Base-by-base conservation (phyloP, 2,329 filamentous ascomycete species). In the Cordyceps cateniannulata region DNA sequence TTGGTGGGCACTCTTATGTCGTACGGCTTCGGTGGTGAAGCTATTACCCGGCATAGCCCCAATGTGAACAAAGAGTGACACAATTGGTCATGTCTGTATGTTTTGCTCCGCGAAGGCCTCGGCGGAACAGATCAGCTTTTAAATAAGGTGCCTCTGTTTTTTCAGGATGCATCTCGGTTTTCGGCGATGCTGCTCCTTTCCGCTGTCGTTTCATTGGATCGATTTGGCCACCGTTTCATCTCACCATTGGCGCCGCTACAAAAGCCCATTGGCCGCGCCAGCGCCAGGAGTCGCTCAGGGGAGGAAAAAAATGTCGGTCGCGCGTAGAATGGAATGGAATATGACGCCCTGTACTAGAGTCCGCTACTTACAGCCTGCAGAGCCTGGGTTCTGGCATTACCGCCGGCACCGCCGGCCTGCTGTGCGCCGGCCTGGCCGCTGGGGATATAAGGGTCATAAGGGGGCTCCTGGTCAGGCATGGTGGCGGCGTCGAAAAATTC, bases 401-500 rank as follows among this genome's bases (percentile, higher is more conserved):
- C 81, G 66, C 71, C 76, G 70, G 67, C 71, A 64, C 70, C 76
- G 73, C 77, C 74, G 48, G 48, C 57, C 22, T 54, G 58, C 67
- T 75, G 73, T 67, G 75, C 74, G 62, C 69, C 70, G 59, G 67
- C 75, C 64, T 82, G 81, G 76, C 85, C 86, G 73, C 84, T 85
- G 72, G 91, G 91, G 75, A 93, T 93, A 79, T 95, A 96, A 65
- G 91, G 91, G 77, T 96, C 91, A 77, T 96, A 96, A 67, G 90
- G 90, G 72, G 81, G 77, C 62, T 83, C 79, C 67, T 79, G 76
- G 70, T 76, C 77, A 67, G 82, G 76, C 82, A 85, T 85, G 69
- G 66, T 76, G 50, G 40, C 40, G 58, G 58, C 45, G 54, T 47
- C 18, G 20, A 53, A 59, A 47, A 25, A 57, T 29, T 22, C 24